Evolutionary conservation across 2,329 filamentous ascomycete genomes (phyloP).

Genomic region (Xylariaceae sp.): DNA sequence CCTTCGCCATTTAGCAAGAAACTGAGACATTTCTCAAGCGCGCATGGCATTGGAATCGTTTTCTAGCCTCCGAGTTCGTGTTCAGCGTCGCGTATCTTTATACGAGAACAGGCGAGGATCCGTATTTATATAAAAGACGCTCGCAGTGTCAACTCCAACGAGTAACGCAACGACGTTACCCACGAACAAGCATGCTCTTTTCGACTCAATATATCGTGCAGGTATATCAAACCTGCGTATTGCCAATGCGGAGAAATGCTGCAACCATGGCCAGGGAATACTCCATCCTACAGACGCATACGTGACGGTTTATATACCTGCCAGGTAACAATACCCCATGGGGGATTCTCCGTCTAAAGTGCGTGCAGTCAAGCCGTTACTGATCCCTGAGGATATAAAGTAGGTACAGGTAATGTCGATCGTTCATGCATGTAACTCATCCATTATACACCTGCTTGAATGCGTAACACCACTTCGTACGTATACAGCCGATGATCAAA

Average conservation of each 20-base stretch:
- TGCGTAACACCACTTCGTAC: not conserved
- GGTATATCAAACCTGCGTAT: not conserved
- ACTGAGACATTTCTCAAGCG: not conserved
- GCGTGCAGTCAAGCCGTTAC: not conserved
- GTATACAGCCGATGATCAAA: not conserved
- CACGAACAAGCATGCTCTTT: not conserved
- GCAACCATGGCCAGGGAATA: not conserved
- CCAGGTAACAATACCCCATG: not conserved
- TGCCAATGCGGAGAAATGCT: not conserved
- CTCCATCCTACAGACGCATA: not conserved
- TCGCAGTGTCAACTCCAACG: not conserved
- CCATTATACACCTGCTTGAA: not conserved
- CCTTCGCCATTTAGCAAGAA: not conserved
- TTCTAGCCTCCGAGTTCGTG: not conserved
- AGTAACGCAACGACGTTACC: not conserved
- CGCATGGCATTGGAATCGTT: not conserved
- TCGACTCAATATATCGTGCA: not conserved
- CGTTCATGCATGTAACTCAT: not conserved
- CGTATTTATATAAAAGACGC: not conserved
- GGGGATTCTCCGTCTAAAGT: not conserved
- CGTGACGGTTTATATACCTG: not conserved
- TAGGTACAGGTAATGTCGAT: not conserved
- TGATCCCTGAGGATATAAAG: not conserved
- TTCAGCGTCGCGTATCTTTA: not conserved
- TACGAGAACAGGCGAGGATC: not conserved